These are phyloP conservation scores for Melampsora medusae DNA, from an alignment of 1,284 basidiomycete species.

Conservation along the genomic window DNA sequence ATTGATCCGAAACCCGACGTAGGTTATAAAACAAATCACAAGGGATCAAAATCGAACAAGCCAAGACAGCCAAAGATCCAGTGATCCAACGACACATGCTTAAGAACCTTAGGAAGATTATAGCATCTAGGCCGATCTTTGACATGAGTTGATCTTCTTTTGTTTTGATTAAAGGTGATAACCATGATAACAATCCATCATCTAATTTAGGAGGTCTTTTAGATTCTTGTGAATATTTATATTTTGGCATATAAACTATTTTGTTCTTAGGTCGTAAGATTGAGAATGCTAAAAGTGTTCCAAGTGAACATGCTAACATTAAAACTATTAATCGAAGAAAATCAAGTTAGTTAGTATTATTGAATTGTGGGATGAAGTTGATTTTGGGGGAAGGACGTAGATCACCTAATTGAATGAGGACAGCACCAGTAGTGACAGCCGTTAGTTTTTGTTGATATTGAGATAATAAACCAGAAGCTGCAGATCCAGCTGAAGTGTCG, in stretches of 20 bases:
- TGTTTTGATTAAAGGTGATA: slow-evolving; percentile 76
- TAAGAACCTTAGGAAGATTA: slow-evolving; percentile 85
- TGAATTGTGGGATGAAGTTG: background rate
- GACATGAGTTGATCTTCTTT: slow-evolving; percentile 83
- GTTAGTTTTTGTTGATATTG: slow-evolving; percentile 42
- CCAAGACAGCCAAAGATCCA: slow-evolving; percentile 65
- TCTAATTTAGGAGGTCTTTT: slow-evolving; percentile 32
- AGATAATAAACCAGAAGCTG: slow-evolving; percentile 29
- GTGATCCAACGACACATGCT: slow-evolving; percentile 81
- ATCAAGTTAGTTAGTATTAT: background rate
- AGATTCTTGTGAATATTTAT: slow-evolving; percentile 43
- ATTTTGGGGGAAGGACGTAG: background rate
- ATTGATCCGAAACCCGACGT: slow-evolving; percentile 16
- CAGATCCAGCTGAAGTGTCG: slow-evolving; percentile 29
- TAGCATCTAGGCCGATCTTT: slow-evolving; percentile 87
- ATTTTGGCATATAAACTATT: slow-evolving; percentile 51
- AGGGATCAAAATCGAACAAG: slow-evolving; percentile 76
- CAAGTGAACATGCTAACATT: slow-evolving; percentile 52
- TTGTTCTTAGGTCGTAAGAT: slow-evolving; percentile 75
- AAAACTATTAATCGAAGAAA: slow-evolving; percentile 4
- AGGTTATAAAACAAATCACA: slow-evolving; percentile 44
- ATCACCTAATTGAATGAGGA: slow-evolving; percentile 38
- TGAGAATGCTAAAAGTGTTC: slow-evolving; percentile 70
- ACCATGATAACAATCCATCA: slow-evolving; percentile 59
- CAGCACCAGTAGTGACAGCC: slow-evolving; percentile 24